Evolutionary conservation across 2,329 filamentous ascomycete species (phyloP), one percentile per base, ranked within the genome.

Genomic region (Ophiostoma sp.): DNA sequence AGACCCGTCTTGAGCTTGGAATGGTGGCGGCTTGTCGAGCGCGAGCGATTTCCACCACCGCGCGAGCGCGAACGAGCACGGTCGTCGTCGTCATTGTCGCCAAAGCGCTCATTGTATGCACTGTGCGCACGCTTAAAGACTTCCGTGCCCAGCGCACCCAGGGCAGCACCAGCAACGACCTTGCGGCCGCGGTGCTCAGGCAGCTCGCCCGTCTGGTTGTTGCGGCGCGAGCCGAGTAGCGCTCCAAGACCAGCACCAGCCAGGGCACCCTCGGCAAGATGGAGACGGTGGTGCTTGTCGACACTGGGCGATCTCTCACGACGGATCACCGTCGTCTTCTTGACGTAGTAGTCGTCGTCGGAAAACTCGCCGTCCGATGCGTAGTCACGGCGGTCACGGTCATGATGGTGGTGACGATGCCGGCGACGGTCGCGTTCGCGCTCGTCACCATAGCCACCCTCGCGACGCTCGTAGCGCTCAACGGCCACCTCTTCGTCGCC

Each of bases 211-310:
- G 86, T 81, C 70, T 86, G 81, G 72, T 83, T 83, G 69, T 85
- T 84, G 66, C 87, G 85, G 25, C 88, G 87, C 66, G 87, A 87
- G 19, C 86, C 84, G 6, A 90, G 80, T 2, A 91, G 80, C n/a
- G 89, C 89, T 12, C 87, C 86, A 8, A 89, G 80, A 68, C 89
- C 89, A 22, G 89, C 89, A 19, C 89, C 89, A 36, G 89, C 89
- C 19, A 91, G 83, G 11, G 89, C 89, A n/a, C 89, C 89, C 78
- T 90, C 89, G 28, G 89, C 89, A 5, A 91, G 80, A 76, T 90
- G 87, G 79, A 85, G 89, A 76, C 87, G 87, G 75, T 88, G 85
- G 69, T 84, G 66, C 12, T 82, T 4, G 83, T 81, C 76, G 85
- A 74, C 72, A 2, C 77, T 86, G 15, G 82, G 81, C 75, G 87